These are phyloP conservation scores for Lichtheimia corymbifera DNA, from an alignment of 371 early-diverging fungal species.

Conservation along the genomic window DNA sequence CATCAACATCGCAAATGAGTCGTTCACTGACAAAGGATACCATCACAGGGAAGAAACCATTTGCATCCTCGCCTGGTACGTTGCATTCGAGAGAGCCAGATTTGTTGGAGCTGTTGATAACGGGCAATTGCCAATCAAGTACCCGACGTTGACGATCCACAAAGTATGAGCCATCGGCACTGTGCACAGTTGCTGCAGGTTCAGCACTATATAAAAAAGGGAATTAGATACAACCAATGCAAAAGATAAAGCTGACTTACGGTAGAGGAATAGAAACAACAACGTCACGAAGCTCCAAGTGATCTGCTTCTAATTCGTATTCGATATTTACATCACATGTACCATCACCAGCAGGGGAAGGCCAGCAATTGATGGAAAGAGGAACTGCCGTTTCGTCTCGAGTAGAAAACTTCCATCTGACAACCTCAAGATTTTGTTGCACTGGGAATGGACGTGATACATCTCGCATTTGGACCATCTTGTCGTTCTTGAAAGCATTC, in stretches of 20 bases:
- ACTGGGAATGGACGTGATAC: slow-evolving; percentile 82
- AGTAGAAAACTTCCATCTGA: slow-evolving; percentile 86
- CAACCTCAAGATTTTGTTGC: slow-evolving; percentile 80
- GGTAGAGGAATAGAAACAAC: slow-evolving; percentile 88
- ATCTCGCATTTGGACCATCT: slow-evolving; percentile 81
- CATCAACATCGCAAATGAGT: slow-evolving; percentile 77
- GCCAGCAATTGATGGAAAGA: slow-evolving; percentile 95
- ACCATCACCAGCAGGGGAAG: slow-evolving; percentile 87
- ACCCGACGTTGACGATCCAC: slow-evolving; percentile 69
- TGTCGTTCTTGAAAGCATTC: slow-evolving; percentile 69
- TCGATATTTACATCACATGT: slow-evolving; percentile 92
- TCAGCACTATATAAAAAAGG: slow-evolving; percentile 51
- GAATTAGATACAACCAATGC: not conserved
- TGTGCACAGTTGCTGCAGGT: slow-evolving; percentile 71
- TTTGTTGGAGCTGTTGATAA: slow-evolving; percentile 73
- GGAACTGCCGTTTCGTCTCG: slow-evolving; percentile 85
- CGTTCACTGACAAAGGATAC: slow-evolving; percentile 75
- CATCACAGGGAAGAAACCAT: slow-evolving; percentile 87
- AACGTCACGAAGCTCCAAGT: slow-evolving; percentile 84
- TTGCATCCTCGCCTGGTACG: slow-evolving; percentile 77
- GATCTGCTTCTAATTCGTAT: slow-evolving; percentile 81
- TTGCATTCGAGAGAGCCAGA: slow-evolving; percentile 88
- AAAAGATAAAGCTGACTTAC: slow-evolving; percentile 45
- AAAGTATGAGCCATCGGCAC: slow-evolving; percentile 79
- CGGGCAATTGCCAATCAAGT: slow-evolving; percentile 88